A percentile compares a stretch with the other conserved stretches of the same genome.
Conservation (phyloP, 352 stramenopile species). For the Phytophthora melonis region DNA sequence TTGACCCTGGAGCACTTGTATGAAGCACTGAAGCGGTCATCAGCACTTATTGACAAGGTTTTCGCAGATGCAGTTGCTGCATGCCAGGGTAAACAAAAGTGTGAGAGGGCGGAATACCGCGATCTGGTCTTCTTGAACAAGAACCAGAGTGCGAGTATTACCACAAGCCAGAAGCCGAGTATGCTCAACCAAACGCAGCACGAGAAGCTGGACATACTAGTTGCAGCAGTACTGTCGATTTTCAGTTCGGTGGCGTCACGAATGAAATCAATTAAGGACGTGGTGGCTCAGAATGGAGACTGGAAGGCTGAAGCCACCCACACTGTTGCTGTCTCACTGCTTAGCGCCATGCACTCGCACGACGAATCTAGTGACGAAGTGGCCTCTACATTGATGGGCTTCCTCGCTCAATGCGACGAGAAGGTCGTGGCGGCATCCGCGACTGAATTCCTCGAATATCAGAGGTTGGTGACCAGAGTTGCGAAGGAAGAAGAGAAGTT, state of each 20-base stretch:
- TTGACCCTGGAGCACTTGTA: constrained; percentile 61
- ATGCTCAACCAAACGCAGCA: constrained; percentile 43
- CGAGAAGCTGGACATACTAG: constrained; percentile 37
- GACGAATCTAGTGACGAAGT: constrained; percentile 25
- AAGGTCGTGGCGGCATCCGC: constrained; percentile 12
- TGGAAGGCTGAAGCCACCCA: constrained; percentile 38
- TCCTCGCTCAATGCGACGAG: constrained; percentile 34
- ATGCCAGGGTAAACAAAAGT: constrained; percentile 17
- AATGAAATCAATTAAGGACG: constrained; percentile 20
- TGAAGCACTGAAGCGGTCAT: constrained; percentile 43
- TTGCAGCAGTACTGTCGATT: constrained; percentile 29
- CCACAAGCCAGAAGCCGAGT: constrained; percentile 12
- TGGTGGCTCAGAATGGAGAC: constrained; percentile 29
- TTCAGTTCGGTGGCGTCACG: constrained; percentile 30
- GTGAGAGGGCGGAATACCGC: constrained; percentile 33
- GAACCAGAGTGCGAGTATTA: constrained; percentile 17
- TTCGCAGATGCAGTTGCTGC: constrained; percentile 24
- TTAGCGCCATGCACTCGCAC: constrained; percentile 17
- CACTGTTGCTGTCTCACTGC: constrained; percentile 39
- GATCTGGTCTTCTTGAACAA: constrained; percentile 55
- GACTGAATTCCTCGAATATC: constrained; percentile 39
- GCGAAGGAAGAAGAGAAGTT: constrained; percentile 25
- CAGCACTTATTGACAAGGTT: constrained; percentile 36
- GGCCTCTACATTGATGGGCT: constrained; percentile 20
- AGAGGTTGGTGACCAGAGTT: constrained; percentile 28